phyloP scores from a whole-genome alignment of 1,284 basidiomycete genomes.

The Hymenochaete sp. region DNA sequence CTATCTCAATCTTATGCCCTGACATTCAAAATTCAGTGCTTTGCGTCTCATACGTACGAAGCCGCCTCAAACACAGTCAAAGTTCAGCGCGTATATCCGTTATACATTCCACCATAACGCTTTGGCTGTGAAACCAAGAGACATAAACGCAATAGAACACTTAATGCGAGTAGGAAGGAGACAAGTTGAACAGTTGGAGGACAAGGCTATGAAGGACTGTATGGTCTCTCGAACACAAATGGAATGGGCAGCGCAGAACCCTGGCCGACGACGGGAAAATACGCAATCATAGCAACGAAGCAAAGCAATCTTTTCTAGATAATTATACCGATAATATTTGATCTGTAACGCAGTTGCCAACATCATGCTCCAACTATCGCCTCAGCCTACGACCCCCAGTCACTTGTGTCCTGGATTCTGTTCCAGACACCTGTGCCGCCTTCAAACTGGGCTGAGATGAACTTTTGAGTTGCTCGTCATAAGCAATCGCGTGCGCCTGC shows the following conservation, averaged over 20 bases:
- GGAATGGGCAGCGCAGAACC: conserved; percentile 40
- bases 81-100: conserved; percentile 58
- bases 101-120: conserved; percentile 62
- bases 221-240: conserved; percentile 61
- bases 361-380: too few species aligned
- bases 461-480: conserved; percentile 20
- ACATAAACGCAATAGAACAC: conserved; percentile 63
- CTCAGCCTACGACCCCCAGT: too few species aligned
- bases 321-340: too few species aligned
- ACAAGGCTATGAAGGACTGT: conserved; percentile 57
- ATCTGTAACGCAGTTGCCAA: too few species aligned
- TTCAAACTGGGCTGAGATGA: too few species aligned
- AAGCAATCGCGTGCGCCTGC: conserved; percentile 43
- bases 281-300: background rate
- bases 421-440: too few species aligned
- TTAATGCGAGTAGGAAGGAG: conserved; percentile 54
- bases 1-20: background rate
- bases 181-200: conserved; percentile 63
- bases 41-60: conserved; percentile 65
- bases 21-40: conserved; percentile 36
- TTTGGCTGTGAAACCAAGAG: conserved; percentile 46
- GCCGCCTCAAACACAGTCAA: conserved; percentile 45
- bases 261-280: conserved; percentile 5
- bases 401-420: too few species aligned
- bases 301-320: too few species aligned